Evolutionary conservation across 306 rosid species (phyloP).

Genomic region (Cotoneaster glaucophyllus): DNA sequence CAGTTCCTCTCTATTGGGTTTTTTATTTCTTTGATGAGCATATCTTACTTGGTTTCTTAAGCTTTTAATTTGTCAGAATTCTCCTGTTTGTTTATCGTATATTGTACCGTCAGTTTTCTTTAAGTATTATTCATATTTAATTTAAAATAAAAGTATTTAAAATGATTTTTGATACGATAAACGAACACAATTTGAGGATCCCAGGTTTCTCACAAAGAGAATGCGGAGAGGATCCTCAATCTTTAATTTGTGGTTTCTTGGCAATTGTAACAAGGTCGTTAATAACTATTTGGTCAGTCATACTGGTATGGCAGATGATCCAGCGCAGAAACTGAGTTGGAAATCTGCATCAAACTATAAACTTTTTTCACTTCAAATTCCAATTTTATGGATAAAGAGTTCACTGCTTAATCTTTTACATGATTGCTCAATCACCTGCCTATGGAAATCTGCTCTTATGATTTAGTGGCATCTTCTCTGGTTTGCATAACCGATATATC

Average conservation of each 20-base stretch:
- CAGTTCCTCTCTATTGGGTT: not conserved
- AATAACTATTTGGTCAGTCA: not conserved
- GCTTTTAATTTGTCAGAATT: not conserved
- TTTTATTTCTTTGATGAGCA: not conserved
- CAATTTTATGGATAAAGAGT: not conserved
- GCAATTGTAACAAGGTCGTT: not conserved
- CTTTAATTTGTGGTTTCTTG: not conserved
- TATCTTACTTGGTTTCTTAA: not conserved
- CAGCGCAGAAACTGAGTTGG: not conserved
- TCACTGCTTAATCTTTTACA: not conserved
- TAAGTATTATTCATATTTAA: too few relatives aligned
- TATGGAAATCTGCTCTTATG: not conserved
- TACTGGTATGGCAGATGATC: not conserved
- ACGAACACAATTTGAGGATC: too few relatives aligned
- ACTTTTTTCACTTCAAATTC: not conserved
- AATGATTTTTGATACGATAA: too few relatives aligned
- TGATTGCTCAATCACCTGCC: not conserved
- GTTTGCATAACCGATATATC: not conserved
- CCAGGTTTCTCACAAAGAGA: too few relatives aligned
- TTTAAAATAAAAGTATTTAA: too few relatives aligned
- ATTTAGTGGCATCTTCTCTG: not conserved
- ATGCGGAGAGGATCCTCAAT: too few relatives aligned
- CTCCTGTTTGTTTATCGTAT: too few relatives aligned
- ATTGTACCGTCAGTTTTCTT: rapidly evolving
- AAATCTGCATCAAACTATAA: not conserved